Percentiles rank a stretch among this genome's conserved stretches.
phyloP scores from a whole-genome alignment of 108 stramenopile species.

The Nannochloropsis oceanica region DNA sequence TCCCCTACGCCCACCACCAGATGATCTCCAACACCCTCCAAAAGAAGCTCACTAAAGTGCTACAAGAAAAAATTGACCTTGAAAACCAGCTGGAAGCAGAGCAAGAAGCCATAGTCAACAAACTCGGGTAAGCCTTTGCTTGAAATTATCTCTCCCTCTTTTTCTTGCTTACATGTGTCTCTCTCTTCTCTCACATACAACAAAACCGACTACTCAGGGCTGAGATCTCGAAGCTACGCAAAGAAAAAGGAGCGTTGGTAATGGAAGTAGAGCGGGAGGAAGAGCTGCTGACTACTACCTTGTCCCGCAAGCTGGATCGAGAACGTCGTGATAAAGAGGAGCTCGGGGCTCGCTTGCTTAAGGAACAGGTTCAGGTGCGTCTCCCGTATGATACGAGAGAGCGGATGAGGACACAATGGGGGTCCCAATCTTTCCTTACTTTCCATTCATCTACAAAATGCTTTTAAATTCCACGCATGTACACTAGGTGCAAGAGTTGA shows the following conservation, averaged over 20 bases:
- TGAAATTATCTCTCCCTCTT: not conserved
- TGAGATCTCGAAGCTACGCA: not conserved
- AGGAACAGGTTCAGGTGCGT: not conserved
- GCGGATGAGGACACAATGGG: no score
- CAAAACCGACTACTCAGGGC: not conserved
- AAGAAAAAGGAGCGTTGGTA: slow-evolving; percentile 17
- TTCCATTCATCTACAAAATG: not conserved
- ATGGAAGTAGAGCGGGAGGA: slow-evolving; percentile 20
- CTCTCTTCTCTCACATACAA: not conserved
- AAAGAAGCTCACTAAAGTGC: slow-evolving; percentile 27
- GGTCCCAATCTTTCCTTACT: no score
- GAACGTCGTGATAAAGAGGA: not conserved
- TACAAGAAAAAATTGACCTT: slow-evolving; percentile 27
- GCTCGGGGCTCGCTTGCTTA: not conserved
- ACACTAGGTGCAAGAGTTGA: not conserved
- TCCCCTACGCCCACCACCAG: not conserved
- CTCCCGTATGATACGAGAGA: not conserved
- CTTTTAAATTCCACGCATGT: not conserved
- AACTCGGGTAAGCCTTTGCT: slow-evolving; percentile 1
- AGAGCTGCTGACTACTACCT: slow-evolving; percentile 24
- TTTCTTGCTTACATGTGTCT: not conserved
- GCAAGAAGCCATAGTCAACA: slow-evolving; percentile 29
- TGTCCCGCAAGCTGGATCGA: slow-evolving; percentile 12
- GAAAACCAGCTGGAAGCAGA: slow-evolving; percentile 31
- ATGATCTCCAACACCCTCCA: slow-evolving; percentile 20